Evolutionary conservation across 345 rosid genomes (phyloP), one percentile per base, ranked within the genome.

Genomic region (Moricandia arvensis): DNA sequence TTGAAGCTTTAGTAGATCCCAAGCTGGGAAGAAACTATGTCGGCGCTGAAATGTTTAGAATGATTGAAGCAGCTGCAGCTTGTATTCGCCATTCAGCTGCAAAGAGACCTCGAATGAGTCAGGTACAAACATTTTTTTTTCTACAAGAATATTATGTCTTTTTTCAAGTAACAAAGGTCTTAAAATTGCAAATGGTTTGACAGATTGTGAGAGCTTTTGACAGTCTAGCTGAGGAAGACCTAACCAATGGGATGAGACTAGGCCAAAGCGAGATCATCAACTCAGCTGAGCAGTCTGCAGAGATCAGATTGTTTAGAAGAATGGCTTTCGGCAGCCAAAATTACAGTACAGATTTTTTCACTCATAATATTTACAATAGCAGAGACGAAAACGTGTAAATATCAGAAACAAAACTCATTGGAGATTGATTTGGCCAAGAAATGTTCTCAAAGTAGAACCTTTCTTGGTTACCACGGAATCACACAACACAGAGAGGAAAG

Each of bases 31-130:
- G 81, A 68, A 86, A 88, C 72, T 91, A 85, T 76, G 79, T 80
- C 57, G 90, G 80, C 51, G 72, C 82, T 53, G 93, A 90, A 79
- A 88, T 94, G 93, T 89, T 91, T 67, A 78, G 65, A 73, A 86
- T 94, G 97, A 84, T 91, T 26, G 93, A 87, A 86, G 95, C 90
- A 76, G 96, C 99, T 21, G 95, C 93, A 26, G 96, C 93, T 33
- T 91, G 97, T 80, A 87, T 94, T 72, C 87, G 97, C 59, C 98
- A 91, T 82, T 87, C 85, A 65, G 91, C 98, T 80, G 82, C 87
- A 63, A 94, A 87, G 82, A 89, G 98, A 79, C 98, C 98, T 61
- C 82, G 89, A 21, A 91, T 94, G 98, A 90, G 89, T 73, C 98
- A 91, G 90, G 98, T 94, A 84, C 63, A 68, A 0, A 72, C 41